Evolutionary conservation across 2,329 filamentous ascomycete species (phyloP).

Genomic region (Phaeosphaeria sp.): DNA sequence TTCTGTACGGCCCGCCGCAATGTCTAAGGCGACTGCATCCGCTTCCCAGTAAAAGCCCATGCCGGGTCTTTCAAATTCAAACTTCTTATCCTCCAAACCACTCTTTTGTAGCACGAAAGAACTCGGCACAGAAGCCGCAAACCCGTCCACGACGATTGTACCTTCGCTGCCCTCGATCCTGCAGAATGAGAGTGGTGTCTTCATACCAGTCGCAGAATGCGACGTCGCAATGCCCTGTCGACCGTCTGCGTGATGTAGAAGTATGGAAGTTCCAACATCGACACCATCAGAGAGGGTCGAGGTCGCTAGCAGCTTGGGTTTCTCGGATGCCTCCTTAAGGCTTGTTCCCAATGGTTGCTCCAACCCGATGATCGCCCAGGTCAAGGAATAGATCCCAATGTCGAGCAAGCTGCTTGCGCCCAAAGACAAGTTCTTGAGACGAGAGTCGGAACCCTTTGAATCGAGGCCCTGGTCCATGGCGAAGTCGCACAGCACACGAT

Average conservation of each 20-base stretch:
- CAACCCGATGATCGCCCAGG: conserved; percentile 60
- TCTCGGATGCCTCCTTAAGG: not conserved
- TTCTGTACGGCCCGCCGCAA: conserved; percentile 76
- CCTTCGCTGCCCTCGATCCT: conserved; percentile 51
- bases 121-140: conserved; percentile 6
- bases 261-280: conserved; percentile 59
- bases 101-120: conserved; percentile 23
- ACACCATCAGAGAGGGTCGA: not conserved
- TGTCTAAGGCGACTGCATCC: conserved; percentile 74
- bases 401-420: conserved; percentile 81
- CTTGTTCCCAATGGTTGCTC: not conserved
- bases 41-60: conserved; percentile 87
- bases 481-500: conserved; percentile 3
- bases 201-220: not conserved
- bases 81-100: conserved; percentile 34
- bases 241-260: conserved; percentile 65
- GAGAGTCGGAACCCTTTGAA: conserved; percentile 59
- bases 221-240: not conserved
- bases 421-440: conserved; percentile 74
- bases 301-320: not conserved
- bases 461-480: conserved; percentile 49
- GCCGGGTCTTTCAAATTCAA: conserved; percentile 57
- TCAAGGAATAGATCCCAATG: conserved; percentile 81
- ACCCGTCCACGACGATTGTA: conserved; percentile 52
- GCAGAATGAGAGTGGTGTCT: conserved; percentile 22